Evolutionary conservation across 495 filamentous ascomycete species (phyloP).

Genomic region (Umbilicaria muhlenbergii): DNA sequence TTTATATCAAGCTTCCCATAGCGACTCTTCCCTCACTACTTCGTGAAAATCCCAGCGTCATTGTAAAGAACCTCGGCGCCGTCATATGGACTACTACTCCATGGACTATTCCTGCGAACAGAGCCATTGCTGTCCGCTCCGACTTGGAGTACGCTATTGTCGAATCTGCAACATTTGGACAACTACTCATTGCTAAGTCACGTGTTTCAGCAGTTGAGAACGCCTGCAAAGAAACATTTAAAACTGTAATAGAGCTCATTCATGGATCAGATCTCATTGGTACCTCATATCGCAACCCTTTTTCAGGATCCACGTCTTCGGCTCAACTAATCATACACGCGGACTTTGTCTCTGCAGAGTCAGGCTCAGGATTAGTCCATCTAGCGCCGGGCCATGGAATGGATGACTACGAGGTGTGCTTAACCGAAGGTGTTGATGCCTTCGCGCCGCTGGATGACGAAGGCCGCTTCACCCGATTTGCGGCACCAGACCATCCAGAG

Average conservation of each 20-base stretch:
- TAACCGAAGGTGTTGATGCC: constrained; percentile 42
- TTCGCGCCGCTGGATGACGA: constrained; percentile 70
- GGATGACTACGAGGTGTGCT: constrained; percentile 85
- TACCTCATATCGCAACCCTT: constrained; percentile 48
- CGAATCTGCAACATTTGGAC: constrained; percentile 33
- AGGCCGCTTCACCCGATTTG: constrained; percentile 62
- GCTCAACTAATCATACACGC: constrained; percentile 61
- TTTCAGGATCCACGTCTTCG: constrained; percentile 34
- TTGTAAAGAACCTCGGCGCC: constrained; percentile 36
- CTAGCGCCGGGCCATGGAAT: constrained; percentile 89
- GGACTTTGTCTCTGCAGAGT: constrained; percentile 71
- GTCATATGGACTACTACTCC: constrained; percentile 97
- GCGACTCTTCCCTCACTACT: constrained; percentile 32
- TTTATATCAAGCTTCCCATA: constrained; percentile 69
- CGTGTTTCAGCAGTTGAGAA: constrained; percentile 40
- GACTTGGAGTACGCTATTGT: constrained; percentile 62
- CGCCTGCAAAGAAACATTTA: constrained; percentile 24
- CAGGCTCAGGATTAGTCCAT: constrained; percentile 87
- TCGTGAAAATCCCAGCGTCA: constrained; percentile 19
- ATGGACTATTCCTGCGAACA: constrained; percentile 92
- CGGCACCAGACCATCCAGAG: constrained; percentile 48
- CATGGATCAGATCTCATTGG: constrained; percentile 48
- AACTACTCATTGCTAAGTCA: constrained; percentile 49
- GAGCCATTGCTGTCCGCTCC: constrained; percentile 63
- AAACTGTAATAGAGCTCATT: constrained; percentile 40